phyloP scores from a whole-genome alignment of 345 rosid species.

The Lumnitzera littorea region DNA sequence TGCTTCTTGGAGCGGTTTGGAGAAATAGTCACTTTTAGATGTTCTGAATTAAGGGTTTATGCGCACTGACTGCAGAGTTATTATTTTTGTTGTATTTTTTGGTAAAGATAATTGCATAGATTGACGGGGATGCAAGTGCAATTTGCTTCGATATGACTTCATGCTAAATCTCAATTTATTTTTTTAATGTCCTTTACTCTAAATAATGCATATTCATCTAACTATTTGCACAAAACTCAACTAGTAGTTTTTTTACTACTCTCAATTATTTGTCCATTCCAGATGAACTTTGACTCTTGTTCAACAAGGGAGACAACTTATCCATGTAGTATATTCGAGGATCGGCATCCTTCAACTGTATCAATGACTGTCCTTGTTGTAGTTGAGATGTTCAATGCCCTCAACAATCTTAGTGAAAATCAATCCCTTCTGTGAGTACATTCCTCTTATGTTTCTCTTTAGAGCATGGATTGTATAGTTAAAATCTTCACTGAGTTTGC shows the following conservation, averaged over 20 bases:
- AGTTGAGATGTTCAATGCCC: slow-evolving; percentile 98
- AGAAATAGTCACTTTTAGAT: no score
- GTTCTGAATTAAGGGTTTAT: no score
- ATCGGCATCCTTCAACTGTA: slow-evolving; percentile 93
- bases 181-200: neutral
- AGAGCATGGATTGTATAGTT: neutral
- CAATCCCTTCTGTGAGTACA: slow-evolving; percentile 88
- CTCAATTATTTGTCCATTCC: slow-evolving; percentile 13
- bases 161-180: neutral
- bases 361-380: slow-evolving; percentile 99
- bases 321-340: slow-evolving; percentile 90
- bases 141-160: neutral
- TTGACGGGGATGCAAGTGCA: no score
- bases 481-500: no score
- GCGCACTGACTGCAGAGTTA: no score
- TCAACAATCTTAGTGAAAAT: slow-evolving; percentile 98
- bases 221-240: neutral
- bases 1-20: no score
- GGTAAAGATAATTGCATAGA: no score
- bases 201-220: no score
- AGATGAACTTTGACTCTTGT: slow-evolving; percentile 96
- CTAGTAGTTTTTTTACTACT: neutral
- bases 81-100: no score
- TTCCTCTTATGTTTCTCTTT: neutral
- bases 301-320: slow-evolving; percentile 75